phyloP scores from a whole-genome alignment of 2,329 filamentous ascomycete genomes.

The Aspergillus sp. region DNA sequence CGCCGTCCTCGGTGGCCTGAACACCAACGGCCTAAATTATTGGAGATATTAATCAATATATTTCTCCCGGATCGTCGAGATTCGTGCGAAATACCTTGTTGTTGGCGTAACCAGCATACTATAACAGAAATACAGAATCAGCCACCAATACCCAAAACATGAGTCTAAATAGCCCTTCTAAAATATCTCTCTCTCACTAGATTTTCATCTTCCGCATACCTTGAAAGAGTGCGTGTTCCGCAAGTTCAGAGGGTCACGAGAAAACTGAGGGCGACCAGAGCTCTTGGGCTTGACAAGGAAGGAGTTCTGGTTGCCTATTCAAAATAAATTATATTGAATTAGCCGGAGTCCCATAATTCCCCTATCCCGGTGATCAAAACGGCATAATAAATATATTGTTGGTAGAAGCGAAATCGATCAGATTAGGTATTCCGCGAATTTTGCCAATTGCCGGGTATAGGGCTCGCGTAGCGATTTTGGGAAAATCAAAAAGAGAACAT shows the following conservation, averaged over 20 bases:
- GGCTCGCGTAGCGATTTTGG: constrained; percentile 5
- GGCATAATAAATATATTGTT: not conserved
- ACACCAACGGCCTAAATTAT: constrained; percentile 68
- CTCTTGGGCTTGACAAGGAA: constrained; percentile 84
- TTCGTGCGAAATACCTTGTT: constrained; percentile 60
- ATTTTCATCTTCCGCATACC: constrained; percentile 41
- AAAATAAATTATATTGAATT: constrained; percentile 6
- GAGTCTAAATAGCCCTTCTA: constrained; percentile 1
- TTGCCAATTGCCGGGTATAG: not conserved
- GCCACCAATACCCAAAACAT: constrained; percentile 4
- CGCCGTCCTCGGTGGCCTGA: constrained; percentile 65
- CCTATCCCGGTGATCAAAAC: not conserved
- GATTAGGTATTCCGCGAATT: not conserved
- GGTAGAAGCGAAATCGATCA: not conserved
- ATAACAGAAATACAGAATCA: constrained; percentile 17
- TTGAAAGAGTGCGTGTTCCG: constrained; percentile 86
- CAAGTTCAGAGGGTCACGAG: constrained; percentile 88
- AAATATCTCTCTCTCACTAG: no score
- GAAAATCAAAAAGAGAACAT: constrained; percentile 41
- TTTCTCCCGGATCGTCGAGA: not conserved
- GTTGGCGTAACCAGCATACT: constrained; percentile 91
- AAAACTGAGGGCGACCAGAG: constrained; percentile 78
- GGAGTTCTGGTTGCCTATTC: constrained; percentile 72
- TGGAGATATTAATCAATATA: constrained; percentile 4
- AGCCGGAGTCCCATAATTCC: constrained; percentile 3